Conservation (phyloP, 2,329 filamentous ascomycete genomes). For the Talaromyces piceae region DNA sequence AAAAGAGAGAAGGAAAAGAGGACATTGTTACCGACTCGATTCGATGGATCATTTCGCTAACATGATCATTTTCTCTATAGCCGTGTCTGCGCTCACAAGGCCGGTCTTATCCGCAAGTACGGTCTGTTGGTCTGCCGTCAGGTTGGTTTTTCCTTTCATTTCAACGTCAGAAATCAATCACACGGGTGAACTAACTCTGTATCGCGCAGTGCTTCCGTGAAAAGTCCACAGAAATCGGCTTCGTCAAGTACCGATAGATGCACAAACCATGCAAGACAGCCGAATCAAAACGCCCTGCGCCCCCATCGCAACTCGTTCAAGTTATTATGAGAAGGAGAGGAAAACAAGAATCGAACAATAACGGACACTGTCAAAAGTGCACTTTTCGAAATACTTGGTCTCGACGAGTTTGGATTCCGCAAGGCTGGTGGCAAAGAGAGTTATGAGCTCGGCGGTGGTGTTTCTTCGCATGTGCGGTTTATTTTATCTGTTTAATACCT, state of each 20-base stretch:
- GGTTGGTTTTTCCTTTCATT: constrained; percentile 2
- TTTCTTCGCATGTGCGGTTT: neutral
- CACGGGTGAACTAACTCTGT: neutral
- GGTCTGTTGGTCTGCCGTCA: constrained; percentile 60
- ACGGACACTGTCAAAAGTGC: neutral
- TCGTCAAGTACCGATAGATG: constrained; percentile 46
- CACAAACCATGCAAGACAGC: neutral
- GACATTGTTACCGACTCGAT: neutral
- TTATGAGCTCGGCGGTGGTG: neutral
- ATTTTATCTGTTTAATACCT: neutral
- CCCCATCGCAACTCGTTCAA: neutral
- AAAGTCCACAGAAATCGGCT: constrained; percentile 61
- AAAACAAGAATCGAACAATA: neutral
- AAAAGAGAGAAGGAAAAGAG: neutral
- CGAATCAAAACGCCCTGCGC: neutral
- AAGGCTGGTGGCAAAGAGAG: neutral
- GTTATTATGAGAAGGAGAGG: neutral
- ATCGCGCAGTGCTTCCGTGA: constrained; percentile 55
- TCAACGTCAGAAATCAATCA: neutral
- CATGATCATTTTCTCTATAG: constrained; percentile 36
- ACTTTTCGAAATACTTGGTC: neutral
- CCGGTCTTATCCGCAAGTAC: constrained; percentile 99
- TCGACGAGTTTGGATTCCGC: neutral
- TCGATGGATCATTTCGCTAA: constrained; percentile 1
- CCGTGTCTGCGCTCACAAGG: constrained; percentile 86